Evolutionary conservation across 352 stramenopile species (phyloP).

Genomic region (Pythium guiyangense): DNA sequence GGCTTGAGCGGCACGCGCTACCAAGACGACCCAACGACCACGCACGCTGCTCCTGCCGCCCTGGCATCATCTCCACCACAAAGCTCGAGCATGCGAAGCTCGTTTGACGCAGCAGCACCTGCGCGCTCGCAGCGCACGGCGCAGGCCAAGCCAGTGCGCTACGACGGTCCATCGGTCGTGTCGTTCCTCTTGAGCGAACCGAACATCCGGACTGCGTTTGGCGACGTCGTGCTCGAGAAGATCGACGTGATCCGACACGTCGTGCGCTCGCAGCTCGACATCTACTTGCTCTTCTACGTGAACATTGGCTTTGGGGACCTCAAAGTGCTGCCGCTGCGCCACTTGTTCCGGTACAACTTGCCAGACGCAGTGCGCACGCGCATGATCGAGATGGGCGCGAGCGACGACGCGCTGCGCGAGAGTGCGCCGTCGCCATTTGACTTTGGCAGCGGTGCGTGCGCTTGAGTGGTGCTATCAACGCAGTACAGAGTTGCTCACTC

Average conservation of each 20-base stretch:
- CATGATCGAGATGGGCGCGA: conserved; percentile 66
- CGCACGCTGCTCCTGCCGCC: conserved; percentile 1
- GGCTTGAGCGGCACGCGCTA: conserved; percentile 19
- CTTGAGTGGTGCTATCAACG: not conserved
- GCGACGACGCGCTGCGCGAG: conserved; percentile 61
- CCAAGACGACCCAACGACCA: conserved; percentile 1
- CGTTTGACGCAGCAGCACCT: conserved; percentile 7
- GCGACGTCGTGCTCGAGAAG: conserved; percentile 78
- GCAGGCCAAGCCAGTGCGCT: conserved; percentile 49
- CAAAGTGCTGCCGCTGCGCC: conserved; percentile 58
- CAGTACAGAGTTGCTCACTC: not conserved
- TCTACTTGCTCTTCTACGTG: conserved; percentile 79
- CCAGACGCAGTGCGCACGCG: conserved; percentile 54
- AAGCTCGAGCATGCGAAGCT: conserved; percentile 5
- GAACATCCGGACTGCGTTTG: conserved; percentile 69
- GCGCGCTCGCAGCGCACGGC: conserved; percentile 8
- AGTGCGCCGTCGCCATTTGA: conserved; percentile 65
- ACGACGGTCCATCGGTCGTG: conserved; percentile 62
- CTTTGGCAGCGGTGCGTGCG: conserved; percentile 29
- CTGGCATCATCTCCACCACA: not conserved
- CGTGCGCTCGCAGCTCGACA: conserved; percentile 43
- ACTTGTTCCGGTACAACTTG: conserved; percentile 77
- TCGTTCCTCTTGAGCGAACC: conserved; percentile 61
- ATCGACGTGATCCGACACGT: conserved; percentile 71
- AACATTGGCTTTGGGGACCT: conserved; percentile 40